Evolutionary conservation across 2,329 filamentous ascomycete species (phyloP), one percentile per base, ranked within the genome.

Genomic region (Claviceps arundinis): DNA sequence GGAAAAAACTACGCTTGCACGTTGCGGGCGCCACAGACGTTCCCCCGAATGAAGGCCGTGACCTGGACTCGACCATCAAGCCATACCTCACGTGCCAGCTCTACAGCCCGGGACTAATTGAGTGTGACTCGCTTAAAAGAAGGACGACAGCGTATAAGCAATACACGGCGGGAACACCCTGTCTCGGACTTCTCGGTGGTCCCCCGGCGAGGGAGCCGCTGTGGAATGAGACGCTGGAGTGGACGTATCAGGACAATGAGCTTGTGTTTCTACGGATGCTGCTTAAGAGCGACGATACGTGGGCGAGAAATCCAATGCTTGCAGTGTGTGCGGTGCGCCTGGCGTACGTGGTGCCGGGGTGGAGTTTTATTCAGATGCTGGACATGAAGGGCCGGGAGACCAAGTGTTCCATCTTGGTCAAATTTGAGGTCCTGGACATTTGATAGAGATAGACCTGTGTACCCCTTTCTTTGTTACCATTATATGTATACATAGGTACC

Each of bases 231-330:
- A 70, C 68, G 14, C 67, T 86, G 8, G 80, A 83, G 59, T 86
- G 82, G 82, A 78, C 82, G 55, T 85, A 78, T 58, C 77, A 82
- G 5, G 81, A 84, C 52, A 83, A 80, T 57, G 82, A 85, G 61
- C 61, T 86, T 47, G 74, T 76, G 0, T 86, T 86, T 58, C 56
- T 86, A 57, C 71, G 82, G 0, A 71, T 86, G 54, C 67, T 85
- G 43, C 73, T 86, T 65, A 86, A 86, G 70, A 81, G 76, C 56
- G 82, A 85, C 54, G 79, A 82, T 54, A 74, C 73, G 55, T 85
- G 80, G 63, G 68, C 78, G 0, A 68, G 68, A 45, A 86, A 86
- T 57, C 80, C 81, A 0, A 75, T 81, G 50, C 74, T 84, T 55
- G 77, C 76, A 0, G 80, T 82, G 1, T 71, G 76, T 0, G 77